These are phyloP conservation scores for Eucalyptus albens DNA, from an alignment of 345 rosid genomes.

Conservation along the genomic window DNA sequence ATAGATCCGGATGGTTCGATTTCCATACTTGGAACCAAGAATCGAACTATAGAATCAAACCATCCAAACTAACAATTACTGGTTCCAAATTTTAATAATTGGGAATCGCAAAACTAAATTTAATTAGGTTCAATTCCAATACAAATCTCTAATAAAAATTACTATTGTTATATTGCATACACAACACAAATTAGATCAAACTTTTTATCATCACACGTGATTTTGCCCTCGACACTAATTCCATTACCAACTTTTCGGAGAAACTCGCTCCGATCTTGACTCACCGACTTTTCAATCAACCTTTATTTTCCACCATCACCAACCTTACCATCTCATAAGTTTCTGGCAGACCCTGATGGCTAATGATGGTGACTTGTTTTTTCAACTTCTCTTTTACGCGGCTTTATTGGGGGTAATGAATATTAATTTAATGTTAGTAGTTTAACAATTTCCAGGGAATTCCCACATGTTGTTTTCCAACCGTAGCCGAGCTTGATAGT, in stretches of 20 bases:
- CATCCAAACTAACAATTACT: neutral
- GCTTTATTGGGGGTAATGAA: neutral
- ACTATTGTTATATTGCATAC: neutral
- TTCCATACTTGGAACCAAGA: fast-evolving
- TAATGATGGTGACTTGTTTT: neutral
- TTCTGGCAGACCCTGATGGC: neutral
- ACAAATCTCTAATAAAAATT: neutral
- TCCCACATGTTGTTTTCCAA: neutral
- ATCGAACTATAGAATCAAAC: no score
- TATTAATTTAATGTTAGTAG: neutral
- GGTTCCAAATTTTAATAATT: no score
- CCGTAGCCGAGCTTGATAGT: neutral
- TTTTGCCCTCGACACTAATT: neutral
- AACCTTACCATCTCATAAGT: neutral
- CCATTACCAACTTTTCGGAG: neutral
- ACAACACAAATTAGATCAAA: neutral
- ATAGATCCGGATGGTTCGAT: fast-evolving
- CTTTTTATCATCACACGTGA: neutral
- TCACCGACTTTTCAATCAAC: neutral
- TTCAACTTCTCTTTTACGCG: neutral
- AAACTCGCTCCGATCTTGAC: neutral
- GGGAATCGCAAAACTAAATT: no score
- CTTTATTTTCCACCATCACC: neutral
- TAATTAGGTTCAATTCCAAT: no score
- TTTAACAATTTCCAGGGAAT: neutral